Base-by-base conservation (phyloP, 768 basidiomycete genomes). In the Baorangia bicolor region DNA sequence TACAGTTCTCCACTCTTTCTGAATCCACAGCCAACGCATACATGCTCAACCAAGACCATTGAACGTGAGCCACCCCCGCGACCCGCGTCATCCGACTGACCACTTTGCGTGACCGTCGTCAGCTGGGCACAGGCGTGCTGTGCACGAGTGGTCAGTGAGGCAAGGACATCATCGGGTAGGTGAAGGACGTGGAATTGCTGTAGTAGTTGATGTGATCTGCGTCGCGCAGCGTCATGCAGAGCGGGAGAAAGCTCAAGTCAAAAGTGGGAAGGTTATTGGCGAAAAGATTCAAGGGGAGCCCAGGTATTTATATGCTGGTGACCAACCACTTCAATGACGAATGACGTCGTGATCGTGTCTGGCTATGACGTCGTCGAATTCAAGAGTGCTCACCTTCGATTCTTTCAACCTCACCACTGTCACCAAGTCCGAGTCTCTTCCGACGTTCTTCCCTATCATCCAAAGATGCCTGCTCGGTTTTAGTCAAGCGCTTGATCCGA, bases 21-120 rank as follows among this genome's bases (percentile, higher is more conserved):
- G n/a, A n/a, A n/a, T n/a, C n/a, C n/a, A n/a, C n/a, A n/a, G n/a
- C 41, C 37, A 18, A 47, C 27, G 44, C 34, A 47, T 35, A 30
- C 31, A 56, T 25, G 49, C 45, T 51, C 8, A 33, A 43, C n/a
- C 10, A 10, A 27, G 13, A 35, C 11, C 33, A n/a, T 61, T 8
- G 28, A 27, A 40, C 34, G 60, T 61, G 60, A 61, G 50, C 60
- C 53, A 61, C 59, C 20, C 49, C 23, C 13, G 11, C 27, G 28
- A 39, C 16, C 47, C 14, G 38, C 59, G 16, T 61, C 59, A 51
- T 61, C 33, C 59, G 41, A 45, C 47, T 16, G 30, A 20, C 40
- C 49, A 43, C 28, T 1, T 13, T 35, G 23, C n/a, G 1, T 54
- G 58, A 7, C 21, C 23, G 6, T 27, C 47, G 33, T 60, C 59